A percentile compares a stretch with the other conserved stretches of the same genome.
phyloP scores from a whole-genome alignment of 2,329 filamentous ascomycete genomes.

The Penicillium frequentans region DNA sequence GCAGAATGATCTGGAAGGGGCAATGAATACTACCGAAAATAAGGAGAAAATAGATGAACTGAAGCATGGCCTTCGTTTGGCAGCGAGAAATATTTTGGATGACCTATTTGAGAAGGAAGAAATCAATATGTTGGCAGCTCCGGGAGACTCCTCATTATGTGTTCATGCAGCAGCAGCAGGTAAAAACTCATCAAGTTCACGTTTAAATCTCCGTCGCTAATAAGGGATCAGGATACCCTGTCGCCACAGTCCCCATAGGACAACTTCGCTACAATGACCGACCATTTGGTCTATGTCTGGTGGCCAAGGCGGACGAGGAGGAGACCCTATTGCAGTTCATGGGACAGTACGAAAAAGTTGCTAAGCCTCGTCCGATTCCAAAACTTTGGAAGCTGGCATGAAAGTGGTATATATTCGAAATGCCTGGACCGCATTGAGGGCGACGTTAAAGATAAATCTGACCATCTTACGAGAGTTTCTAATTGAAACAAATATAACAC shows the following conservation, averaged over 20 bases:
- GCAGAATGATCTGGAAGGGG: neutral
- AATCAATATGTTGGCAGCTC: constrained; percentile 7
- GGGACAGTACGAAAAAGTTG: constrained; percentile 10
- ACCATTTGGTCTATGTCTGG: constrained; percentile 27
- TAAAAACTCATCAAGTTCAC: neutral
- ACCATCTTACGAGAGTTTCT: no score
- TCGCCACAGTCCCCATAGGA: constrained; percentile 26
- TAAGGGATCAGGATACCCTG: constrained; percentile 20
- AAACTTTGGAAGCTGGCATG: neutral
- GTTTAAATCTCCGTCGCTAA: neutral
- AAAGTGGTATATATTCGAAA: neutral
- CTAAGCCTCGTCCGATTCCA: neutral
- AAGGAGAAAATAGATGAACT: neutral
- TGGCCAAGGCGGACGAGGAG: constrained; percentile 20
- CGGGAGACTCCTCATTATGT: constrained; percentile 7
- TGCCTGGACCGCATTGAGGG: no score
- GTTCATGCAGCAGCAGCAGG: constrained; percentile 18
- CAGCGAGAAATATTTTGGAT: neutral
- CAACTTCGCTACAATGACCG: constrained; percentile 23
- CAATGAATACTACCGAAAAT: neutral
- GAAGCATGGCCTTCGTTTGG: neutral
- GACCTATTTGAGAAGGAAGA: neutral
- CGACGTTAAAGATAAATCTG: no score
- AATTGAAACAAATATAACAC: no score
- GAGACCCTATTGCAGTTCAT: constrained; percentile 24